Percentiles rank a stretch among this genome's conserved stretches.
Evolutionary conservation across 148 eudicot genomes (phyloP).

Genomic region (Camellia japonica): DNA sequence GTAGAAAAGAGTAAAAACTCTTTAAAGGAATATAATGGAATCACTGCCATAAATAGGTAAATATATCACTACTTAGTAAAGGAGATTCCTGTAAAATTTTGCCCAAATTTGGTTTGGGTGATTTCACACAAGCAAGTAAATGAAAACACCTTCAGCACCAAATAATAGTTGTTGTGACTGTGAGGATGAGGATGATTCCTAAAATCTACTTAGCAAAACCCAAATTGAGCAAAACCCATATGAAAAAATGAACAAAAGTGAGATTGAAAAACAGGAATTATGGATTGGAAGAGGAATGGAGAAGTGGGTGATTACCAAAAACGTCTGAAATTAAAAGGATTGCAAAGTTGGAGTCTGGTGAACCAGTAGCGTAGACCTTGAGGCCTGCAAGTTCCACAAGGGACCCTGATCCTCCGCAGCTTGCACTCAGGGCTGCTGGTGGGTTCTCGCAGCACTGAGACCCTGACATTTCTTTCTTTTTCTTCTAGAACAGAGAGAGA

Average conservation of each 20-base stretch:
- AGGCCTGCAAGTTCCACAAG: slow-evolving; percentile 34
- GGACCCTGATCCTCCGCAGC: slow-evolving; percentile 26
- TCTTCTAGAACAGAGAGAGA: no score
- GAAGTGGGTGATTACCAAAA: slow-evolving; percentile 25
- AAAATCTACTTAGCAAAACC: no score
- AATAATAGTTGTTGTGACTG: not conserved
- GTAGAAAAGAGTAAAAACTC: no score
- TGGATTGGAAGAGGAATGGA: not conserved
- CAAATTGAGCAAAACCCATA: not conserved
- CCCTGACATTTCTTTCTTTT: slow-evolving; percentile 25
- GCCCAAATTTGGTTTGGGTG: not conserved
- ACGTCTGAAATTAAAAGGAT: slow-evolving; percentile 35
- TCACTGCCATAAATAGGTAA: no score
- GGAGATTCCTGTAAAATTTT: not conserved
- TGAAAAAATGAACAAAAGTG: not conserved
- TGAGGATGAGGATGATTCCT: no score
- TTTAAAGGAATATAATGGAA: no score
- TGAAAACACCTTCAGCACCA: not conserved
- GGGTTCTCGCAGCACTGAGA: slow-evolving; percentile 35
- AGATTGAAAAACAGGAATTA: not conserved
- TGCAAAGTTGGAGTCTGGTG: slow-evolving; percentile 30
- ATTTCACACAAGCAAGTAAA: not conserved
- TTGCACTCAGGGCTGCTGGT: slow-evolving; percentile 29
- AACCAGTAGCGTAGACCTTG: slow-evolving; percentile 30
- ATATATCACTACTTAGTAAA: no score